A percentile compares a stretch with the other conserved stretches of the same genome.
phyloP scores from a whole-genome alignment of 2,329 filamentous ascomycete species.

The Xylaria sp. region DNA sequence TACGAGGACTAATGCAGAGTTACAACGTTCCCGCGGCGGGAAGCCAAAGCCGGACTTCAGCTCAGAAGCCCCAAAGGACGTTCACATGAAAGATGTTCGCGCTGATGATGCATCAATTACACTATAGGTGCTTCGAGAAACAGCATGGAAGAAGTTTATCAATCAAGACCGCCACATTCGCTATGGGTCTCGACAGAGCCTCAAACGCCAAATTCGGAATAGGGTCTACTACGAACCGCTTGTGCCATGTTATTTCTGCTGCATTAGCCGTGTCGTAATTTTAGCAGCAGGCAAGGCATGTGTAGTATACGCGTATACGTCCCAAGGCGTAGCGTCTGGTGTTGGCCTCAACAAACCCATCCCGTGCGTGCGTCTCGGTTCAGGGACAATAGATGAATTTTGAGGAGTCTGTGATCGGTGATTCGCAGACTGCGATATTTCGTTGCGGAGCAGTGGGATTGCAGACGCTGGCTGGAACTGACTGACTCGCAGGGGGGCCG shows the following conservation, averaged over 20 bases:
- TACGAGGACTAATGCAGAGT: conserved; percentile 41
- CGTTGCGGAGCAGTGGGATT: conserved; percentile 30
- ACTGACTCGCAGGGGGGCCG: conserved; percentile 24
- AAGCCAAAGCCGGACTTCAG: conserved; percentile 13
- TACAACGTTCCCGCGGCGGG: conserved; percentile 43
- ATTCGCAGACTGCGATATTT: conserved; percentile 35
- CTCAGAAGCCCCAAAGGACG: neutral
- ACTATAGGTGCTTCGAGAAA: conserved; percentile 25
- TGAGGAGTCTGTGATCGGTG: conserved; percentile 32
- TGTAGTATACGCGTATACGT: neutral
- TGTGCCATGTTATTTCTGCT: conserved; percentile 5
- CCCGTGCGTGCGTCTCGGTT: conserved; percentile 36
- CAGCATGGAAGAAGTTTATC: conserved; percentile 5
- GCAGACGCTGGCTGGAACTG: conserved; percentile 10
- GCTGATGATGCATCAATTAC: conserved; percentile 23
- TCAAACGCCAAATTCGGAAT: conserved; percentile 40
- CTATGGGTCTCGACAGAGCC: conserved; percentile 42
- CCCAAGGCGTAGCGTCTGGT: neutral
- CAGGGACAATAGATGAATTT: conserved; percentile 35
- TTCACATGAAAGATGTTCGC: conserved; percentile 8
- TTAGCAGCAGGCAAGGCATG: neutral
- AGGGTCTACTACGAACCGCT: conserved; percentile 8
- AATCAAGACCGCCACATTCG: conserved; percentile 24
- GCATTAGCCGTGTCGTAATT: conserved; percentile 20
- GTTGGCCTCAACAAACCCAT: neutral